These are phyloP conservation scores for Russula sp. DNA, from an alignment of 768 basidiomycete genomes.

Conservation along the genomic window DNA sequence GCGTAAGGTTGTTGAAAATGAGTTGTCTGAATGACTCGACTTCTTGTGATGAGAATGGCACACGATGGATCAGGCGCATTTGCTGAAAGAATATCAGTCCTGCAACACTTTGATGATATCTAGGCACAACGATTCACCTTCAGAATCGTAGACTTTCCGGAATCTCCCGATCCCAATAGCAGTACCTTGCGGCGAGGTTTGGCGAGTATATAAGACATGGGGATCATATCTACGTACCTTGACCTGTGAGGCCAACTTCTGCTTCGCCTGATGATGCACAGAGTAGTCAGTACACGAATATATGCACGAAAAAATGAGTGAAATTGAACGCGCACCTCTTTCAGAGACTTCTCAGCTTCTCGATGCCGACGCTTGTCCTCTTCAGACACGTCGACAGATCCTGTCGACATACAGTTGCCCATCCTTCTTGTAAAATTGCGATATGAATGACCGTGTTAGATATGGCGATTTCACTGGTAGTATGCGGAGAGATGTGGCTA, in stretches of 20 bases:
- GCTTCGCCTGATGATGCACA: constrained; percentile 18
- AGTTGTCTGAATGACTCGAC: constrained; percentile 88
- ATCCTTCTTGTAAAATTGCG: constrained; percentile 10
- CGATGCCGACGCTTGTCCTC: constrained; percentile 62
- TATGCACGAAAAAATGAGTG: constrained; percentile 12
- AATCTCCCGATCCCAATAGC: constrained; percentile 89
- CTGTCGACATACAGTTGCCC: constrained; percentile 45
- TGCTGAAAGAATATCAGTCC: constrained; percentile 51
- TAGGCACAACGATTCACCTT: constrained; percentile 49
- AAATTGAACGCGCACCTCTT: constrained; percentile 52
- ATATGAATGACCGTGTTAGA: constrained; percentile 1
- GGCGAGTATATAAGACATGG: not conserved
- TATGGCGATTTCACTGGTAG: constrained; percentile 1
- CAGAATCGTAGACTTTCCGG: constrained; percentile 89
- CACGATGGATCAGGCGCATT: constrained; percentile 93
- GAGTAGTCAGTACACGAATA: constrained; percentile 5
- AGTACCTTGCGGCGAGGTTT: constrained; percentile 55
- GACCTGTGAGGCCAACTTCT: constrained; percentile 64
- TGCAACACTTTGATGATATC: not conserved
- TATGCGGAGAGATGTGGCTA: constrained; percentile 6
- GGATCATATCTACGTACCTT: constrained; percentile 50
- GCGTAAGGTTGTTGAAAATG: constrained; percentile 87
- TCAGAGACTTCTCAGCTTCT: constrained; percentile 74
- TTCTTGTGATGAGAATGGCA: constrained; percentile 79
- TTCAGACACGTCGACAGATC: constrained; percentile 65